Evolutionary conservation across 805 yeast species (phyloP).

Genomic region (Wickerhamiella spandovensis): DNA sequence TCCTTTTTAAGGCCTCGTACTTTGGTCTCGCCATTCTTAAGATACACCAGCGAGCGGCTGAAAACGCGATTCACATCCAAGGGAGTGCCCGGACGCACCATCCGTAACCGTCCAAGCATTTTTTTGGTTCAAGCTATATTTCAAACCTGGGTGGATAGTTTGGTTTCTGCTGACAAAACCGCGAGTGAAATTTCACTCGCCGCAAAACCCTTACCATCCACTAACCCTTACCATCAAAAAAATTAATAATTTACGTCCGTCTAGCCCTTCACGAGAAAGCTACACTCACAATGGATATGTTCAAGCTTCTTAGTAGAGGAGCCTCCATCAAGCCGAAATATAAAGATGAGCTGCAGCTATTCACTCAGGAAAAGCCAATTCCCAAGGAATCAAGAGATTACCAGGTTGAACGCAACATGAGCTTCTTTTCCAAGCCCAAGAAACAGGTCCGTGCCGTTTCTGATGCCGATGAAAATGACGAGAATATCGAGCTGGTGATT

Average conservation of each 20-base stretch:
- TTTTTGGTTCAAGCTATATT: not conserved
- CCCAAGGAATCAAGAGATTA: conserved; percentile 24
- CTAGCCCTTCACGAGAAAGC: no score
- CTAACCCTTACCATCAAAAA: not conserved
- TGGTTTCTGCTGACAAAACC: not conserved
- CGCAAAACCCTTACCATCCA: not conserved
- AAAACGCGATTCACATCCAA: not conserved
- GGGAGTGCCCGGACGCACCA: not conserved
- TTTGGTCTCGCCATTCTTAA: conserved; percentile 1
- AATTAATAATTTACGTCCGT: no score
- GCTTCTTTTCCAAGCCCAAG: conserved; percentile 56
- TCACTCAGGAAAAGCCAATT: conserved; percentile 15
- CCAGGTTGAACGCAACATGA: conserved; percentile 59
- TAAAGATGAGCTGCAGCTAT: conserved; percentile 21
- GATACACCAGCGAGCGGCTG: conserved; percentile 1
- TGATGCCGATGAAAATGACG: not conserved
- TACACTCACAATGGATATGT: conserved; percentile 46
- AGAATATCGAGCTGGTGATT: conserved; percentile 22
- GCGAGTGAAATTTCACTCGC: not conserved
- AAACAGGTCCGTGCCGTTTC: not conserved
- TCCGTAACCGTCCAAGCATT: not conserved
- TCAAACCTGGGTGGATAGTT: not conserved
- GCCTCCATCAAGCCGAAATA: conserved; percentile 54
- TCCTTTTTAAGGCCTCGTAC: conserved; percentile 16
- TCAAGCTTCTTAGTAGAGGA: conserved; percentile 73